Evolutionary conservation across 306 rosid genomes (phyloP).

Genomic region (Canavalia gladiata): DNA sequence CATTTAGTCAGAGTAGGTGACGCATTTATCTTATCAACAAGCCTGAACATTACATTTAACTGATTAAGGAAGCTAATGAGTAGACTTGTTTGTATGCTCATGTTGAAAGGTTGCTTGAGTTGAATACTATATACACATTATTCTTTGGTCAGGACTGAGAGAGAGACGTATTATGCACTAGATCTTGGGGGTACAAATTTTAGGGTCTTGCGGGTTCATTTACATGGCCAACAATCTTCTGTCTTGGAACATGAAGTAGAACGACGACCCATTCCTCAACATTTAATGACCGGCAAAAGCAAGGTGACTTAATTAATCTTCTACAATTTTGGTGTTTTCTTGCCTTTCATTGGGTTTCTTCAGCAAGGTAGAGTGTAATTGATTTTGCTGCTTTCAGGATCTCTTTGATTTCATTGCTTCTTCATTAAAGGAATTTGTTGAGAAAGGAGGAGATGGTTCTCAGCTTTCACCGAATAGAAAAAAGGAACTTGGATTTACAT

Average conservation of each 20-base stretch:
- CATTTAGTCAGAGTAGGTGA: conserved; percentile 18
- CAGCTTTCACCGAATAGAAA: conserved; percentile 53
- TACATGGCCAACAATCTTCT: conserved; percentile 62
- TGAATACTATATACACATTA: neutral
- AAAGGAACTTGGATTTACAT: conserved; percentile 83
- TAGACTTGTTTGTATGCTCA: conserved; percentile 18
- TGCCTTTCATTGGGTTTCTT: neutral
- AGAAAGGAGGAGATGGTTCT: conserved; percentile 59
- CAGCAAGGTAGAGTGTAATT: neutral
- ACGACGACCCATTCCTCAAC: conserved; percentile 66
- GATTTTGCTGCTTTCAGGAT: conserved; percentile 60
- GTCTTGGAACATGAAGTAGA: conserved; percentile 66
- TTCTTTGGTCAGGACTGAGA: conserved; percentile 66
- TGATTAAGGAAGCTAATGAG: neutral
- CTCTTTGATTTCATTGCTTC: conserved; percentile 82
- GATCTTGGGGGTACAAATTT: conserved; percentile 86
- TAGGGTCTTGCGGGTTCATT: conserved; percentile 76
- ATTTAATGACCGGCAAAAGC: conserved; percentile 72
- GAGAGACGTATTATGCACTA: conserved; percentile 79
- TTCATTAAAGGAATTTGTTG: conserved; percentile 66
- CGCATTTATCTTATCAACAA: conserved; percentile 10
- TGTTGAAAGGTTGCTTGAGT: conserved; percentile 26
- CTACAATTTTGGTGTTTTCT: conserved; percentile 28
- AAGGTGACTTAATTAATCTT: conserved; percentile 58
- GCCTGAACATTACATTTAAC: conserved; percentile 19